A percentile compares a stretch with the other conserved stretches of the same genome.
Conservation (phyloP, 2,329 filamentous ascomycete genomes). For the Gyromitra esculenta region DNA sequence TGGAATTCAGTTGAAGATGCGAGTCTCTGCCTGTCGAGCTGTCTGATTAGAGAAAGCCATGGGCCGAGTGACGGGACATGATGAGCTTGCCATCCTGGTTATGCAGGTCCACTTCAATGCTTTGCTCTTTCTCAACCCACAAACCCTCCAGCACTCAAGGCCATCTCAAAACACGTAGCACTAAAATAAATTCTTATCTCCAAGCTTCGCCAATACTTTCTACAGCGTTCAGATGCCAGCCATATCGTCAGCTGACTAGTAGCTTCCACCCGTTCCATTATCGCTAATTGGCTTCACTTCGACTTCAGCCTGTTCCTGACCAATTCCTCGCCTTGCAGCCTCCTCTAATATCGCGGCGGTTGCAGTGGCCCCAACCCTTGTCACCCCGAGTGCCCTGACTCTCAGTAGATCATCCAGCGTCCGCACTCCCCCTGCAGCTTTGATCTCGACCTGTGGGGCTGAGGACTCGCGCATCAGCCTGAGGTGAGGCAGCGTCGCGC, state of each 20-base stretch:
- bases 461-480: slow-evolving; percentile 66
- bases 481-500: slow-evolving; percentile 66
- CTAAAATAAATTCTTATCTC: slow-evolving; percentile 1
- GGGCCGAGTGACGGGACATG: slow-evolving; percentile 37
- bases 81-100: slow-evolving; percentile 11
- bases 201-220: slow-evolving; percentile 11
- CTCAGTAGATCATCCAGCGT: slow-evolving; percentile 68
- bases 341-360: slow-evolving; percentile 68
- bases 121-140: slow-evolving; percentile 15
- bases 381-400: slow-evolving; percentile 67
- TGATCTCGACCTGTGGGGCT: slow-evolving; percentile 65
- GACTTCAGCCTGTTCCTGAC: slow-evolving; percentile 59
- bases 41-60: slow-evolving; percentile 14
- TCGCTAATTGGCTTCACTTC: slow-evolving; percentile 52
- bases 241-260: slow-evolving; percentile 16
- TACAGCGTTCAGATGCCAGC: slow-evolving; percentile 6
- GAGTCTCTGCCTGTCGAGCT: background rate
- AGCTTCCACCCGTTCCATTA: background rate
- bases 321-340: slow-evolving; percentile 65
- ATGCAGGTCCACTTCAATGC: slow-evolving; percentile 21
- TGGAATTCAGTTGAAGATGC: background rate
- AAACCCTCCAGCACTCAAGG: background rate
- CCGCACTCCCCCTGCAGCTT: slow-evolving; percentile 69
- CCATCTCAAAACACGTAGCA: slow-evolving; percentile 35
- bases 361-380: slow-evolving; percentile 68